Conservation (phyloP, 2,329 filamentous ascomycete species). For the Ascochyta lentis region DNA sequence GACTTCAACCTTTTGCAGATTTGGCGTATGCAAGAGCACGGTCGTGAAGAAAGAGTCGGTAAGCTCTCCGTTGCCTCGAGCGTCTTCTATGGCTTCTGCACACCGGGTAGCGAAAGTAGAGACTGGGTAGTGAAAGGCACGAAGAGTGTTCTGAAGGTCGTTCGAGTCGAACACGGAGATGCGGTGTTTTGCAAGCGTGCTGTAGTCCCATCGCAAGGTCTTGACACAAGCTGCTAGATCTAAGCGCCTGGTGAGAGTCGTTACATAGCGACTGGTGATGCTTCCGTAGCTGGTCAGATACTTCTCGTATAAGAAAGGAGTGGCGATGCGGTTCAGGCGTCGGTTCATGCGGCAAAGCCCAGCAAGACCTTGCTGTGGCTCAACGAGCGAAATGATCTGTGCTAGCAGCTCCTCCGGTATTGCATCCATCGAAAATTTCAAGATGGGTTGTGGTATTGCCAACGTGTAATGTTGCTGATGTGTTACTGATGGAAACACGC, state of each 20-base stretch:
- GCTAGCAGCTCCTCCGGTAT: constrained; percentile 9
- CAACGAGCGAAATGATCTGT: constrained; percentile 6
- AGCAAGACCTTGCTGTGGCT: constrained; percentile 5
- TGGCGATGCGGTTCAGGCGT: constrained; percentile 12
- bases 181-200: constrained; percentile 7
- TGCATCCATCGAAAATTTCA: neutral
- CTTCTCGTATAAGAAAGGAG: constrained; percentile 4
- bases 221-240: constrained; percentile 6
- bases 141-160: constrained; percentile 8
- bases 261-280: constrained; percentile 4
- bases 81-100: neutral
- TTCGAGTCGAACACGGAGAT: constrained; percentile 5
- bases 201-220: constrained; percentile 12
- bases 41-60: constrained; percentile 10
- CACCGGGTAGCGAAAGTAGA: constrained; percentile 5
- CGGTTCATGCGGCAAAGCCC: constrained; percentile 11
- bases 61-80: constrained; percentile 6
- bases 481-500: too few relatives aligned
- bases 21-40: constrained; percentile 5
- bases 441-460: neutral
- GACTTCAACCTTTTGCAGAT: constrained; percentile 4
- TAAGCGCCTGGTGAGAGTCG: constrained; percentile 3
- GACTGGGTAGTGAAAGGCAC: constrained; percentile 5
- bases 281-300: constrained; percentile 8
- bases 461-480: neutral